Percentiles rank a stretch among this genome's conserved stretches.
phyloP scores from a whole-genome alignment of 805 yeast species.

The Zygosaccharomyces gambellarensis region DNA sequence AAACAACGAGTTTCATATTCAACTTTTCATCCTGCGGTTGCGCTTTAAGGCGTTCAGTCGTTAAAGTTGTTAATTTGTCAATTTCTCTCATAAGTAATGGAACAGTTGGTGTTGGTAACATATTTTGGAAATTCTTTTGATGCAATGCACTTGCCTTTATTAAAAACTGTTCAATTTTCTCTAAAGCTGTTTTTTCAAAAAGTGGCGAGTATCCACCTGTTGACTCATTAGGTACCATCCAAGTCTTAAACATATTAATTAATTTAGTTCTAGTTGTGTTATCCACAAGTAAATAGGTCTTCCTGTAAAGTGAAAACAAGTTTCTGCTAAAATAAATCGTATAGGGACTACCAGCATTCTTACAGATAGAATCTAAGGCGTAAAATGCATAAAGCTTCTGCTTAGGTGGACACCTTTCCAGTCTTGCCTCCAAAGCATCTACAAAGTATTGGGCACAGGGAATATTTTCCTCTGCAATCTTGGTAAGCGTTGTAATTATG shows the following conservation, averaged over 20 bases:
- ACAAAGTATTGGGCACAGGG: slow-evolving; percentile 73
- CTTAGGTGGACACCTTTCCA: slow-evolving; percentile 70
- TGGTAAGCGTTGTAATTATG: slow-evolving; percentile 77
- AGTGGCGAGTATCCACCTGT: slow-evolving; percentile 44
- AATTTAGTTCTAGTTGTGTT: slow-evolving; percentile 70
- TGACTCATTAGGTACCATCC: slow-evolving; percentile 61
- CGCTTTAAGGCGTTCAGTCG: slow-evolving; percentile 32
- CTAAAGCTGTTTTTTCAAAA: slow-evolving; percentile 66
- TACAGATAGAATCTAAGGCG: slow-evolving; percentile 84
- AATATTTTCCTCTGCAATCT: slow-evolving; percentile 80
- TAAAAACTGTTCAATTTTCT: slow-evolving; percentile 69
- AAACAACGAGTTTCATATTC: slow-evolving; percentile 32
- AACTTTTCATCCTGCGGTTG: slow-evolving; percentile 34
- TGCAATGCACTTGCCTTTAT: slow-evolving; percentile 50
- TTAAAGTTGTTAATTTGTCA: slow-evolving; percentile 34
- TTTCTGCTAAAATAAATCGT: slow-evolving; percentile 70
- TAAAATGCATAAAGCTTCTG: slow-evolving; percentile 83
- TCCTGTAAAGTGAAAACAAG: slow-evolving; percentile 59
- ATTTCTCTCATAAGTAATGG: slow-evolving; percentile 34
- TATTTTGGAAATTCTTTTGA: slow-evolving; percentile 33
- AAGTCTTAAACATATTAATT: slow-evolving; percentile 75
- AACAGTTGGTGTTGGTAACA: slow-evolving; percentile 30
- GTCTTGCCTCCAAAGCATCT: slow-evolving; percentile 67
- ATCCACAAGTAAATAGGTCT: slow-evolving; percentile 72
- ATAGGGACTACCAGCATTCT: slow-evolving; percentile 86